Percentiles rank a stretch among this genome's conserved stretches.
phyloP scores from a whole-genome alignment of 257 asterid species.

The Solanum chiquidenum region DNA sequence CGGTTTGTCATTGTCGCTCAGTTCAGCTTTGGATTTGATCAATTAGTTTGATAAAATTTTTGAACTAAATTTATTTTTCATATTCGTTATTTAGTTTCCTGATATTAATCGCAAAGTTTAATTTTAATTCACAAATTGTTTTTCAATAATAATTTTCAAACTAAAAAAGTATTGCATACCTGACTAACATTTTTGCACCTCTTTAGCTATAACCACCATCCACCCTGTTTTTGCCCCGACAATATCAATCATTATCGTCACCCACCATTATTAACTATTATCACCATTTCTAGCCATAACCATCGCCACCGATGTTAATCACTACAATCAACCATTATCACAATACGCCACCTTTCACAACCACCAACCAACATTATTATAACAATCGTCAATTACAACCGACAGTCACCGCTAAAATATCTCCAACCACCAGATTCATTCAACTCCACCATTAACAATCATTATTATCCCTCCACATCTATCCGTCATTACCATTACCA shows the following conservation, averaged over 20 bases:
- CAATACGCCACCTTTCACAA: neutral
- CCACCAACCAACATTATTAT: neutral
- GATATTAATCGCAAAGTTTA: neutral
- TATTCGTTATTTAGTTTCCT: neutral
- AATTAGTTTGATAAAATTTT: neutral
- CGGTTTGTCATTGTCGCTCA: neutral
- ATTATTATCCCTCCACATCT: neutral
- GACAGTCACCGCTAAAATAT: neutral
- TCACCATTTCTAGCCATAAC: neutral
- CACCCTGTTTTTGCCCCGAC: neutral
- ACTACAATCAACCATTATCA: neutral
- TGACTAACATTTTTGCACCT: neutral
- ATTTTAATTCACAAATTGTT: neutral
- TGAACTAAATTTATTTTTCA: neutral
- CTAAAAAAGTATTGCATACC: neutral
- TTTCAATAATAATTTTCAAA: neutral
- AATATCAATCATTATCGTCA: neutral
- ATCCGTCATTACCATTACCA: neutral
- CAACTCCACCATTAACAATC: neutral
- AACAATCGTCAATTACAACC: neutral
- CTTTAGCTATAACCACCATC: neutral
- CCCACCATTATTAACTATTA: neutral
- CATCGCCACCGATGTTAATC: neutral
- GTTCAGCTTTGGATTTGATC: neutral
- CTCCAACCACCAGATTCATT: neutral